Percentiles rank a stretch among this genome's conserved stretches.
These are phyloP conservation scores for Phytophthora fragariaefolia DNA, from an alignment of 352 stramenopile species.

Conservation along the genomic window DNA sequence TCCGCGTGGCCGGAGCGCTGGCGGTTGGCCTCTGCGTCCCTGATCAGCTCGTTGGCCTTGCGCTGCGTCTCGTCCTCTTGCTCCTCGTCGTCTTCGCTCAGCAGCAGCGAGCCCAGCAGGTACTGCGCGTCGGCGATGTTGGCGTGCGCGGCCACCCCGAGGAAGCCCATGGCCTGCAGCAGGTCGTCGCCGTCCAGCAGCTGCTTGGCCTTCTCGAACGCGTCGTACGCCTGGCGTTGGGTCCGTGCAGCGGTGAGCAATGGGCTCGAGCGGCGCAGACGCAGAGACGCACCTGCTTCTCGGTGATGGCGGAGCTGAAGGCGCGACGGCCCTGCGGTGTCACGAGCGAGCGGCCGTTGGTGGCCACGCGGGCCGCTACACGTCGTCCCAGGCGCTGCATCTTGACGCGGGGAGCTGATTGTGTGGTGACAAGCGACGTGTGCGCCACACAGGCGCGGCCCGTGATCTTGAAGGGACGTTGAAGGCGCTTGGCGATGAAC, in stretches of 20 bases:
- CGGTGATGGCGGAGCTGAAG: slow-evolving; percentile 34
- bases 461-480: slow-evolving; percentile 23
- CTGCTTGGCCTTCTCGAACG: slow-evolving; percentile 65
- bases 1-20: slow-evolving; percentile 47
- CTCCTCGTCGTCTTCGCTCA: slow-evolving; percentile 55
- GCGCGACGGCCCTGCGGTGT: neutral
- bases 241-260: too few relatives aligned
- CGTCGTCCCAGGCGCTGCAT: slow-evolving; percentile 31
- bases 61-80: slow-evolving; percentile 40
- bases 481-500: slow-evolving; percentile 9
- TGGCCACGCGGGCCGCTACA: slow-evolving; percentile 8
- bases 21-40: slow-evolving; percentile 78
- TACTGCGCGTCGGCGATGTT: slow-evolving; percentile 81
- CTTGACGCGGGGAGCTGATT: slow-evolving; percentile 10
- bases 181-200: slow-evolving; percentile 66
- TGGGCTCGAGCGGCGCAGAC: neutral
- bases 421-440: slow-evolving; percentile 25
- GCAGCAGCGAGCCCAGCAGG: slow-evolving; percentile 66
- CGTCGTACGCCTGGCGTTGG: slow-evolving; percentile 43
- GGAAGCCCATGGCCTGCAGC: slow-evolving; percentile 59
- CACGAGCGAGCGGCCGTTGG: slow-evolving; percentile 9
- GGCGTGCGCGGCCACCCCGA: slow-evolving; percentile 67
- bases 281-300: slow-evolving; percentile 40
- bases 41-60: slow-evolving; percentile 52
- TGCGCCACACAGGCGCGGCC: slow-evolving; percentile 11